Evolutionary conservation across 2,329 filamentous ascomycete species (phyloP), one percentile per base, ranked within the genome.

Genomic region (Aureobasidium sp.): DNA sequence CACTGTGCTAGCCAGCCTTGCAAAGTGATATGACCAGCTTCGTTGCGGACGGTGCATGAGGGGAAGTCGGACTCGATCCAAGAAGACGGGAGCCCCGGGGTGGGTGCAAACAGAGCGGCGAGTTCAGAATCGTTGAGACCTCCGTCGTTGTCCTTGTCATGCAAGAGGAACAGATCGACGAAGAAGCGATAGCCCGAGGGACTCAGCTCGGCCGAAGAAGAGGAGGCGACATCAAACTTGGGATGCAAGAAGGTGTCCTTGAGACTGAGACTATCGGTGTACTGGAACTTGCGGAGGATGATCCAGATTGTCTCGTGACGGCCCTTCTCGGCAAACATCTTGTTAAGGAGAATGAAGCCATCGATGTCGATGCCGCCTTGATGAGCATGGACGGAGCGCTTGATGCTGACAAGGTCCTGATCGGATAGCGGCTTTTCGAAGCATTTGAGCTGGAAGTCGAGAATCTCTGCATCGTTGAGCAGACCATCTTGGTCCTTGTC

Each of bases 231-330:
- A 8, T 99, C 94, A 66, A 97, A 93, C 67, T 91, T 95, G 17
- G 94, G 94, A 68, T 91, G 90, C 27, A 99, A 81, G 72, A 97
- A 97, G 67, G 82, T 89, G 71, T 97, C 92, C 70, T 93, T 91
- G 42, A 99, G 78, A 65, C 90, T 96, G 51, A 99, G 78, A 72
- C 91, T 97, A 77, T 97, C 94, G 0, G 93, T 97, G 71, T 99
- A 97, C 70, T 96, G 90, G 69, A 96, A 96, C 67, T 94, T 92
- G 62, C 94, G 85, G 65, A 99, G 77, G 64, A 99, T 97, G 64
- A 96, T 91, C 94, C 94, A 99, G 47, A 97, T 94, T 0, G 94
- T 99, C 76, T 99, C 94, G 72, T 99, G 94, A 14, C 94, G 88
- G 14, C 94, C 94, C 73, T 97, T 97, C 73, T 97, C 93, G 0